phyloP scores from a whole-genome alignment of 1,284 basidiomycete genomes.

The Rhodotorula sp. region DNA sequence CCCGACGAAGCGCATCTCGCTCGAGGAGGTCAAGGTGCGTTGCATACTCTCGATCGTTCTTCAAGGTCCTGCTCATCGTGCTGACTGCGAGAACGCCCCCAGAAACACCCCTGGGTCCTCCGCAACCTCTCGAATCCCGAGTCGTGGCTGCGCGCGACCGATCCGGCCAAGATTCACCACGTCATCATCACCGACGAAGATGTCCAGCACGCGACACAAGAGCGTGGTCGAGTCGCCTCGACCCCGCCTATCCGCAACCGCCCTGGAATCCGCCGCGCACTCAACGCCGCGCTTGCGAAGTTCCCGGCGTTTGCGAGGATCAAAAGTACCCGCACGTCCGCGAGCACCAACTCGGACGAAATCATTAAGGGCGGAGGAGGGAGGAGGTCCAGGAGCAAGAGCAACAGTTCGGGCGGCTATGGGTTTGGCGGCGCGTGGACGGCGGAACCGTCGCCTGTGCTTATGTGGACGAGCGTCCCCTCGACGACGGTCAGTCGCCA shows the following conservation, averaged over 20 bases:
- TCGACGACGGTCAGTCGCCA: conserved; percentile 17
- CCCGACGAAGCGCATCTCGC: conserved; percentile 68
- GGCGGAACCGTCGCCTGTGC: neutral
- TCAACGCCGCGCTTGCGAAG: conserved; percentile 35
- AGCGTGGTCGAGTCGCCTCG: conserved; percentile 28
- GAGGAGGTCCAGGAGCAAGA: conserved; percentile 30
- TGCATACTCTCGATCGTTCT: neutral
- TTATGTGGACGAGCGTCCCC: neutral
- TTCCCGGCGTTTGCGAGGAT: conserved; percentile 38
- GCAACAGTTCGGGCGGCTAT: conserved; percentile 32
- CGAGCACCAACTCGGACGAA: conserved; percentile 14
- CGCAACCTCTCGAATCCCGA: conserved; percentile 67
- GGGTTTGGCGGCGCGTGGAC: neutral
- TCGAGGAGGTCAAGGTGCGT: conserved; percentile 80
- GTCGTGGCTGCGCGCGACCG: conserved; percentile 76
- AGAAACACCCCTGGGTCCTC: conserved; percentile 68
- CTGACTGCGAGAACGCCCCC: neutral
- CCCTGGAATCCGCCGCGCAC: conserved; percentile 35
- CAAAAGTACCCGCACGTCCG: conserved; percentile 26
- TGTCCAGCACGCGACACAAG: conserved; percentile 62
- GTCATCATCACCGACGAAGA: conserved; percentile 76
- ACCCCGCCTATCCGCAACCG: conserved; percentile 36
- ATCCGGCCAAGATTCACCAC: conserved; percentile 59
- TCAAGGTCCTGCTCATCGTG: neutral
- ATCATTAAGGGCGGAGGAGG: neutral